Base-by-base conservation (phyloP, 768 basidiomycete genomes). In the Neoboletus subvelutipes region DNA sequence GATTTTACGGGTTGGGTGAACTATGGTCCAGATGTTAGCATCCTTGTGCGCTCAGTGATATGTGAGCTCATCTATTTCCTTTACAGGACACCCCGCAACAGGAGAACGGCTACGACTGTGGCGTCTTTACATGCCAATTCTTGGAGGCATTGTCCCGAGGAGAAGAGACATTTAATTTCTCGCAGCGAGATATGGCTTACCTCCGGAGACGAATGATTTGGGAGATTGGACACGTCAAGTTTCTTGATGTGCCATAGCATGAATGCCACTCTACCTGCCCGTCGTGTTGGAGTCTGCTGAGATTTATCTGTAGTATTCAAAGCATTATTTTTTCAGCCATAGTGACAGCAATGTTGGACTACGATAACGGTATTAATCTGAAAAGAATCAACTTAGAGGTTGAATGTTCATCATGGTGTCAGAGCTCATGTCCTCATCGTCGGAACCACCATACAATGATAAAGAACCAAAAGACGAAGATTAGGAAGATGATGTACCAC, bases 381-480 rank as follows among this genome's bases (percentile, higher is more conserved):
- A 42, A 45, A 50, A 26, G 50, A 40, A 11, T 20, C n/a, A 46
- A 34, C 37, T 48, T 45, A 10, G 36, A 40, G 50, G 29, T 50
- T 49, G 29, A 50, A 36, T 22, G 39, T 57, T 48, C 39, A 33
- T 57, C 29, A n/a, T n/a, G n/a, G 26, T 18, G 39, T 41, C 48
- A 28, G 18, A 42, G 40, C 41, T 47, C 45, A 26, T 59, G 51
- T 58, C 37, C 51, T 70, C 76, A 92, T 72, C 89, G 80, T 71
- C 92, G 89, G 80, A 94, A 87, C 90, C 92, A 94, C 95, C 95
- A 98, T 39, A 93, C 85, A 50, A 97, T 75, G 60, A 96, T 80
- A 75, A 97, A 96, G 70, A 98, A 94, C 94, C 94, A 97, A 67
- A 95, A 88, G n/a, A 94, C 89, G 52, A 96, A 67, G 54, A 92